A percentile compares a stretch with the other conserved stretches of the same genome.
phyloP scores from a whole-genome alignment of 345 rosid genomes.

The thale cress (Arabidopsis thaliana) region DNA sequence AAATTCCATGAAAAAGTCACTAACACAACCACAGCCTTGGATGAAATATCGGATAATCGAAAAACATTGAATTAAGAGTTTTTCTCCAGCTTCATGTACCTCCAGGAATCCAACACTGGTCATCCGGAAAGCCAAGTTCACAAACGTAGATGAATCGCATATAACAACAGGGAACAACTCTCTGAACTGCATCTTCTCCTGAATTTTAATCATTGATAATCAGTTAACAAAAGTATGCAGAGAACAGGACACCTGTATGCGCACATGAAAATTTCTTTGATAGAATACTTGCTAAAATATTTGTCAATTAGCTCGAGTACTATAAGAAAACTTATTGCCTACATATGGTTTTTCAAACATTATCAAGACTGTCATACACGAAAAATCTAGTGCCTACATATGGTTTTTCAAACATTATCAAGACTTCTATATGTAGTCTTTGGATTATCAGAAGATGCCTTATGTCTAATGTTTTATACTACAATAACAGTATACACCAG shows the following conservation, averaged over 20 bases:
- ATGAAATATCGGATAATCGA: constrained; percentile 5
- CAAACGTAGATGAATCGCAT: constrained; percentile 54
- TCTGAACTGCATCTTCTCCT: constrained; percentile 62
- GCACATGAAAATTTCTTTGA: constrained; percentile 1
- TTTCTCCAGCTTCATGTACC: constrained; percentile 55
- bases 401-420: not conserved
- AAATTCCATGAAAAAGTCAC: constrained; percentile 17
- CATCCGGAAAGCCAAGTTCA: constrained; percentile 81
- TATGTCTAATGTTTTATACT: constrained; percentile 5
- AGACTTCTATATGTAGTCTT: constrained; percentile 5
- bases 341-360: not conserved
- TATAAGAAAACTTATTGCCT: constrained; percentile 14
- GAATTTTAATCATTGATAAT: constrained; percentile 40
- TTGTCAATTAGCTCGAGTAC: not conserved
- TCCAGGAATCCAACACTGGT: constrained; percentile 63
- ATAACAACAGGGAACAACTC: constrained; percentile 71
- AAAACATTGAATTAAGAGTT: constrained; percentile 10
- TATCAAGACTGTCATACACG: constrained; percentile 1
- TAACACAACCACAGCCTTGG: constrained; percentile 1
- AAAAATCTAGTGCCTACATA: not conserved
- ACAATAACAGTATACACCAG: constrained; percentile 20
- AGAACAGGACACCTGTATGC: constrained; percentile 1
- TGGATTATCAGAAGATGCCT: not conserved
- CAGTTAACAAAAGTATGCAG: constrained; percentile 27
- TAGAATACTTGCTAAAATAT: constrained; percentile 9